These are phyloP conservation scores for Stereocaulon alpinum DNA, from an alignment of 495 filamentous ascomycete species.

Conservation along the genomic window DNA sequence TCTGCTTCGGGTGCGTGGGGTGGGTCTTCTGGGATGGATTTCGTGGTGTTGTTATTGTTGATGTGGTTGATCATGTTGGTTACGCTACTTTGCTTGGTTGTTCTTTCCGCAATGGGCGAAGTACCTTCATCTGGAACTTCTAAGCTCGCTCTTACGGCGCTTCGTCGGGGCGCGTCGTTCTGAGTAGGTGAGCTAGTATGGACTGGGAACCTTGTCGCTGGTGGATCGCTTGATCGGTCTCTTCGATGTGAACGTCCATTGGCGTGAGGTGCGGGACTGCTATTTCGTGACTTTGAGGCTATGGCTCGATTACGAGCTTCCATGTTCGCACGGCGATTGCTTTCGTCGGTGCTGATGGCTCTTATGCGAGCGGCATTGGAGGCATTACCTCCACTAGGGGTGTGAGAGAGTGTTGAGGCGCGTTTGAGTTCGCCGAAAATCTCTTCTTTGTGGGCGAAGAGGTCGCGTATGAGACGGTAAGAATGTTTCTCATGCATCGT, in stretches of 20 bases:
- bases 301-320: slow-evolving; percentile 84
- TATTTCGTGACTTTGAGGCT: slow-evolving; percentile 60
- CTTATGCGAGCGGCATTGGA: slow-evolving; percentile 47
- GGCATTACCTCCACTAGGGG: slow-evolving; percentile 37
- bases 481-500: slow-evolving; percentile 92
- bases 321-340: slow-evolving; percentile 85
- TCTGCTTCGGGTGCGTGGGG: slow-evolving; percentile 21
- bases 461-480: slow-evolving; percentile 84
- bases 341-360: slow-evolving; percentile 91
- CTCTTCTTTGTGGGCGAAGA: slow-evolving; percentile 85
- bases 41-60: slow-evolving; percentile 28
- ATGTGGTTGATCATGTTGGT: slow-evolving; percentile 31
- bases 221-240: slow-evolving; percentile 68
- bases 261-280: slow-evolving; percentile 56
- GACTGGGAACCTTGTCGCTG: slow-evolving; percentile 77
- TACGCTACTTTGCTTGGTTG: slow-evolving; percentile 28
- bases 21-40: slow-evolving; percentile 11
- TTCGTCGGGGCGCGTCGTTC: slow-evolving; percentile 38
- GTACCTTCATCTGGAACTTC: slow-evolving; percentile 46
- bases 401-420: slow-evolving; percentile 57
- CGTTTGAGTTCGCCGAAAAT: slow-evolving; percentile 97
- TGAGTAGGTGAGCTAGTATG: slow-evolving; percentile 51
- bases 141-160: slow-evolving; percentile 41
- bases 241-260: slow-evolving; percentile 45
- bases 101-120: slow-evolving; percentile 21